Conservation (phyloP, 371 early-diverging fungal genomes). For the Chytridiales sp. region DNA sequence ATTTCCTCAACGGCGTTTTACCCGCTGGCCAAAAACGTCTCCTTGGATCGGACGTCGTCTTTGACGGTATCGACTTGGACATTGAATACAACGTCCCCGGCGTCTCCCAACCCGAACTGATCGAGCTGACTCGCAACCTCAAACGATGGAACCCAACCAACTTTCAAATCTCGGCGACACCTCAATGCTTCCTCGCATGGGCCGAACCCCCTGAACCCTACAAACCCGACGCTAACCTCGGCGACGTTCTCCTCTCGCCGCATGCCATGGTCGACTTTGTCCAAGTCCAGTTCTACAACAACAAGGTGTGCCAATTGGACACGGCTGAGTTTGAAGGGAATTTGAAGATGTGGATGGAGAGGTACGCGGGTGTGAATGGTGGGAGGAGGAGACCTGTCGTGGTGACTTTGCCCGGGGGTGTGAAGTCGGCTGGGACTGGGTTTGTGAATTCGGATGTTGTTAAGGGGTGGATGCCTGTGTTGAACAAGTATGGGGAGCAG, state of each 20-base stretch:
- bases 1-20: conserved; percentile 24
- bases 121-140: not conserved
- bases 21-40: conserved; percentile 19
- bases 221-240: conserved; percentile 6
- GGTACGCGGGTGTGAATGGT: too few relatives aligned
- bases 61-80: conserved; percentile 36
- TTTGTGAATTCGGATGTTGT: too few relatives aligned
- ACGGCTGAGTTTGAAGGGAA: too few relatives aligned
- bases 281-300: conserved; percentile 19
- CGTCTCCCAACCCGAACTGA: conserved; percentile 12
- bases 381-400: too few relatives aligned
- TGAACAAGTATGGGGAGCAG: too few relatives aligned
- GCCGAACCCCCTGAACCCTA: not conserved
- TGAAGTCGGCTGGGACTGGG: too few relatives aligned
- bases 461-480: too few relatives aligned
- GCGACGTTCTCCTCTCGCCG: not conserved
- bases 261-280: not conserved
- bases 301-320: too few relatives aligned
- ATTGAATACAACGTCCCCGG: conserved; percentile 17
- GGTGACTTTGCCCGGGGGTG: too few relatives aligned
- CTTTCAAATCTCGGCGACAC: not conserved
- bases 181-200: conserved; percentile 15
- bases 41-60: conserved; percentile 30
- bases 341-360: too few relatives aligned
- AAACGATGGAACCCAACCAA: not conserved